A percentile compares a stretch with the other conserved stretches of the same genome.
These are phyloP conservation scores for Ophidiomyces ophidiicola DNA, from an alignment of 2,329 filamentous ascomycete genomes.

Conservation along the genomic window DNA sequence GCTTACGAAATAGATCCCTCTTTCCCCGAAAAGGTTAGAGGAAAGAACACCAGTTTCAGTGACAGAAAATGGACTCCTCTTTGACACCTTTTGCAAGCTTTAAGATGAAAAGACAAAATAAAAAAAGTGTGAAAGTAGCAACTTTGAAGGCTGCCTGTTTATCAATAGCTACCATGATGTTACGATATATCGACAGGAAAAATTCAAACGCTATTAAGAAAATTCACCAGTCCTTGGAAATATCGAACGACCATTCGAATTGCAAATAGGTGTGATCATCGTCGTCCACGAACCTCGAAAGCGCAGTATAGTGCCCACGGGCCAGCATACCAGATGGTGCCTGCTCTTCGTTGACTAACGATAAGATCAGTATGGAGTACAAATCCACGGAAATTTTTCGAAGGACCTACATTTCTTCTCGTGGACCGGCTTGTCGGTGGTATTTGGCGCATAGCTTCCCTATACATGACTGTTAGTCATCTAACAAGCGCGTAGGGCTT, in stretches of 20 bases:
- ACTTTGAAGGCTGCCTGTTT: too few relatives aligned
- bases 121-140: too few relatives aligned
- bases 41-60: background rate
- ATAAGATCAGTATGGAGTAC: background rate
- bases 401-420: slow-evolving; percentile 72
- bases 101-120: too few relatives aligned
- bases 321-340: slow-evolving; percentile 83
- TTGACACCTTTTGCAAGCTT: too few relatives aligned
- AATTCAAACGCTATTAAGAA: slow-evolving; percentile 1
- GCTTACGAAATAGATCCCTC: slow-evolving; percentile 7
- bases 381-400: background rate
- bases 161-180: slow-evolving; percentile 1
- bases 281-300: slow-evolving; percentile 87
- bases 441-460: slow-evolving; percentile 91
- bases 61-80: too few relatives aligned
- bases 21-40: background rate
- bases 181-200: slow-evolving; percentile 6
- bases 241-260: slow-evolving; percentile 95
- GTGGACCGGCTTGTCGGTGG: slow-evolving; percentile 71
- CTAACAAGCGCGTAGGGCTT: background rate
- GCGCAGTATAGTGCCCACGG: slow-evolving; percentile 78
- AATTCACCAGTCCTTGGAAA: slow-evolving; percentile 76
- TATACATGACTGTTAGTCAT: slow-evolving; percentile 26
- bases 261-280: slow-evolving; percentile 80
- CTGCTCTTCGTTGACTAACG: slow-evolving; percentile 72